Conservation (phyloP, 176 grass and related monocot genomes). For the Otatea glauca region DNA sequence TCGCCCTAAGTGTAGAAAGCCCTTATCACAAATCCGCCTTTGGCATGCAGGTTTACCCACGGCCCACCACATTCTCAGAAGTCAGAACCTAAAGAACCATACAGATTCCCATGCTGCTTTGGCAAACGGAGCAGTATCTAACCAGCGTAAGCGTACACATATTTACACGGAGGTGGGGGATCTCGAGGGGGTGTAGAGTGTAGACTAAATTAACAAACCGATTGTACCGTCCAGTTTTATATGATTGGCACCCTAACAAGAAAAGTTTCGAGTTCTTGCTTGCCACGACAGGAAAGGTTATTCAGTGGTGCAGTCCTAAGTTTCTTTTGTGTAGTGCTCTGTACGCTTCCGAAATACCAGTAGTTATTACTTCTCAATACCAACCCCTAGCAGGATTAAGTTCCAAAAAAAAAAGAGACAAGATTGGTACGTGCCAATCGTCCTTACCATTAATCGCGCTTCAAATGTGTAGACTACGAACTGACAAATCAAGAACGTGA, state of each 20-base stretch:
- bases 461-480: background rate
- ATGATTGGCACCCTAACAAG: slow-evolving; percentile 23
- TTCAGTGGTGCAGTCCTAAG: background rate
- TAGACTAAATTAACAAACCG: background rate
- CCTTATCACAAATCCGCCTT: background rate
- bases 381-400: background rate
- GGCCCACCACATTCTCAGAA: background rate
- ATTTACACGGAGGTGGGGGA: slow-evolving; percentile 19
- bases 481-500: background rate
- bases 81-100: background rate
- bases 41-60: background rate
- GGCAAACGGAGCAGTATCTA: background rate
- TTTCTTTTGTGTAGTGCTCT: background rate
- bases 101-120: background rate
- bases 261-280: slow-evolving; percentile 45
- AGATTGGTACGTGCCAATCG: background rate
- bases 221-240: background rate
- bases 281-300: slow-evolving; percentile 28
- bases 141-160: background rate
- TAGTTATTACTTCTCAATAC: background rate
- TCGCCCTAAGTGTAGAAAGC: background rate
- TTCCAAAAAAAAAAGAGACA: background rate
- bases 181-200: slow-evolving; percentile 27
- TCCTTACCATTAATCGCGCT: background rate
- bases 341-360: too few species aligned